These are phyloP conservation scores for Phytophthora pistaciae DNA, from an alignment of 352 stramenopile species.

Conservation along the genomic window DNA sequence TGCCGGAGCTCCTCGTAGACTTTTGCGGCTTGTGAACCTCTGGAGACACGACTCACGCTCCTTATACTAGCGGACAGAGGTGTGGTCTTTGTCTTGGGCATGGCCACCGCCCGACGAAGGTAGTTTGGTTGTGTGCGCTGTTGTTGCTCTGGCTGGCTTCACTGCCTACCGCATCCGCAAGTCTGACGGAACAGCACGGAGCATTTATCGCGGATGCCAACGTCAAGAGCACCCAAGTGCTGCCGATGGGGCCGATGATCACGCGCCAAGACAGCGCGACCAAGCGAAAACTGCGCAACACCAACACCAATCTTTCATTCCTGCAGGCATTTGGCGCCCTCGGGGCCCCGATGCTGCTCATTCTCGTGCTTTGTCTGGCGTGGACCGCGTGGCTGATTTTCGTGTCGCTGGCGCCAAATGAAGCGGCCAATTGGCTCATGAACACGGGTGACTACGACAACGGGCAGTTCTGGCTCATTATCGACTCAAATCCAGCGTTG, in stretches of 20 bases:
- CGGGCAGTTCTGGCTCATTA: conserved; percentile 36
- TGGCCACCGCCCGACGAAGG: too few species aligned
- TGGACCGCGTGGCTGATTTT: conserved; percentile 36
- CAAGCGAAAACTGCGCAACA: conserved; percentile 1
- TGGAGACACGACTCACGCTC: too few species aligned
- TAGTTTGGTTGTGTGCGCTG: too few species aligned
- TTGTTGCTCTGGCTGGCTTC: too few species aligned
- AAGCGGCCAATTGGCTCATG: conserved; percentile 37
- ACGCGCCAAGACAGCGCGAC: not conserved
- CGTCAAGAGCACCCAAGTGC: conserved; percentile 7
- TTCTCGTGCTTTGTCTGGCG: conserved; percentile 12
- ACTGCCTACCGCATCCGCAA: too few species aligned
- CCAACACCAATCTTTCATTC: conserved; percentile 4
- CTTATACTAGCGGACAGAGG: too few species aligned
- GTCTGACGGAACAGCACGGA: not conserved
- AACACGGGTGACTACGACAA: conserved; percentile 31
- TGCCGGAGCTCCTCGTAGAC: conserved; percentile 10
- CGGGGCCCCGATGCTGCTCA: conserved; percentile 13
- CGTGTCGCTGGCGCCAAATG: conserved; percentile 22
- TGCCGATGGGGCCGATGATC: not conserved
- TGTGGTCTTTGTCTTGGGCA: too few species aligned
- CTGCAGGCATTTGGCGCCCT: conserved; percentile 14
- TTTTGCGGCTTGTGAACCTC: not conserved
- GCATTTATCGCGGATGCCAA: not conserved
- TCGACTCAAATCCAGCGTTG: conserved; percentile 10